A percentile compares a stretch with the other conserved stretches of the same genome.
phyloP scores from a whole-genome alignment of 257 asterid genomes.

The Petunia secreta region DNA sequence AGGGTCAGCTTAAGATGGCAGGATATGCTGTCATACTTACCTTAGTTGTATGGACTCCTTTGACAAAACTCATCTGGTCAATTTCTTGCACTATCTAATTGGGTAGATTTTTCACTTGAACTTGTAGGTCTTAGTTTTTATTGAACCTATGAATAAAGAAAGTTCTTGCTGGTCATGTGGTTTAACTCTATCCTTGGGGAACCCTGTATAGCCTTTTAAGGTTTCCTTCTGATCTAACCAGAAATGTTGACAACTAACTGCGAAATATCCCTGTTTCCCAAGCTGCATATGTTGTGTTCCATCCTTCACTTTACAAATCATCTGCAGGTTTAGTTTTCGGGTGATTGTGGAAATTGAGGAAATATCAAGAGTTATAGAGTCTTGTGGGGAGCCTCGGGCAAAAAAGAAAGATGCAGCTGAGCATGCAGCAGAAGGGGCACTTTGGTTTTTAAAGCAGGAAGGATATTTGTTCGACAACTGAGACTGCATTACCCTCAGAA shows the following conservation, averaged over 20 bases:
- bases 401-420: conserved; percentile 86
- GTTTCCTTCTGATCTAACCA: not conserved
- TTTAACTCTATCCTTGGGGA: not conserved
- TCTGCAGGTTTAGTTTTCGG: conserved; percentile 68
- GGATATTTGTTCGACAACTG: conserved; percentile 49
- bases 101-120: not conserved
- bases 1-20: not conserved
- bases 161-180: conserved; percentile 4
- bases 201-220: not conserved
- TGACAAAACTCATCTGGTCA: not conserved
- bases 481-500: not conserved
- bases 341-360: conserved; percentile 62
- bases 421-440: conserved; percentile 77
- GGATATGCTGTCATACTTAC: not conserved
- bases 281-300: not conserved
- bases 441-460: conserved; percentile 67
- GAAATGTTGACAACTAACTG: not conserved
- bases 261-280: not conserved
- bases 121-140: not conserved
- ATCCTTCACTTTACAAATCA: not conserved
- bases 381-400: conserved; percentile 56
- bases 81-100: conserved; percentile 10
- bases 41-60: not conserved
- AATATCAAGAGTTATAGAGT: conserved; percentile 48
- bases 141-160: conserved; percentile 13